Conservation (phyloP, 768 basidiomycete species). For the Pulveroboletus sp. region DNA sequence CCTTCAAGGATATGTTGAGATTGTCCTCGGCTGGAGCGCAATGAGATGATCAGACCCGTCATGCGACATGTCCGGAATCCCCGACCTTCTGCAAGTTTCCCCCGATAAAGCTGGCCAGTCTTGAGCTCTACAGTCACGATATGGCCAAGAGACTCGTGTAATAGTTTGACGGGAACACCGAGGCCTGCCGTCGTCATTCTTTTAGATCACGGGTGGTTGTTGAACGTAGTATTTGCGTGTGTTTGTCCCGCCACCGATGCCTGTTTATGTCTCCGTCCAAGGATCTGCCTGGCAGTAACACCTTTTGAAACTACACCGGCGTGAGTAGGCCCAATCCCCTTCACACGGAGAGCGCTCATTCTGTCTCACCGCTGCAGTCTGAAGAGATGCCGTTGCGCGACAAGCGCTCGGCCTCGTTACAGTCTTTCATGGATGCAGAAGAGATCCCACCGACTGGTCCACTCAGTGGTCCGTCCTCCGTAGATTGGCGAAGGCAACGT, state of each 20-base stretch:
- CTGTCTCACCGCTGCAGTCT: not conserved
- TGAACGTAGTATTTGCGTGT: constrained; percentile 16
- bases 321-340: not conserved
- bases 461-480: constrained; percentile 49
- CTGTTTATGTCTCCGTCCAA: not conserved
- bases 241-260: constrained; percentile 8
- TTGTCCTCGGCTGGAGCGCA: constrained; percentile 87
- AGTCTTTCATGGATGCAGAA: constrained; percentile 15
- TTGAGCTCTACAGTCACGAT: constrained; percentile 98
- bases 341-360: not conserved
- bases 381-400: constrained; percentile 17
- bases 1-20: constrained; percentile 91
- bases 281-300: too few relatives aligned
- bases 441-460: constrained; percentile 31
- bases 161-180: constrained; percentile 93
- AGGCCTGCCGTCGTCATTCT: constrained; percentile 54
- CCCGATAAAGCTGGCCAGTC: constrained; percentile 94
- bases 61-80: constrained; percentile 15
- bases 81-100: constrained; percentile 90
- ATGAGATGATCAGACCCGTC: constrained; percentile 18
- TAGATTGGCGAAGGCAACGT: constrained; percentile 58
- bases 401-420: constrained; percentile 19
- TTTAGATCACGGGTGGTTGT: constrained; percentile 7
- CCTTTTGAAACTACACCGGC: too few relatives aligned
- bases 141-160: constrained; percentile 96